Evolutionary conservation across 805 yeast species (phyloP).

Genomic region (Sugiyamaella smithiae): DNA sequence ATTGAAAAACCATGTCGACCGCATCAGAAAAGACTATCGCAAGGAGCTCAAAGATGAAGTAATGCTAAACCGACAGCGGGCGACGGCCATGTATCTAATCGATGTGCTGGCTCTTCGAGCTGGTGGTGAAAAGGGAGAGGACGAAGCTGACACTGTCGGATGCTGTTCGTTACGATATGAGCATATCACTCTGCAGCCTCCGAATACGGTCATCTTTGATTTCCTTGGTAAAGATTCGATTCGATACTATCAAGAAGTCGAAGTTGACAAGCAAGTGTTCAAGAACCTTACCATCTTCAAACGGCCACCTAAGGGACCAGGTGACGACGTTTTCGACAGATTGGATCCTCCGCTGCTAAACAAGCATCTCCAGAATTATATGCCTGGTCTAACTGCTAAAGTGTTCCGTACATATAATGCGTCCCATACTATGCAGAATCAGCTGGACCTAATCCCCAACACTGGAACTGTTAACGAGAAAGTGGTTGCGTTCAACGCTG

Average conservation of each 20-base stretch:
- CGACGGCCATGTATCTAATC: conserved; percentile 89
- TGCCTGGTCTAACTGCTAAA: conserved; percentile 93
- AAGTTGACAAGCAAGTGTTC: conserved; percentile 88
- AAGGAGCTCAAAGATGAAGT: conserved; percentile 64
- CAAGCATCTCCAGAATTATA: conserved; percentile 81
- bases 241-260: conserved; percentile 86
- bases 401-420: conserved; percentile 98
- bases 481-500: conserved; percentile 85
- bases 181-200: conserved; percentile 82
- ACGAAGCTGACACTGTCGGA: conserved; percentile 97
- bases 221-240: conserved; percentile 95
- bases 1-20: conserved; percentile 66
- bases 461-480: conserved; percentile 87
- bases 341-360: conserved; percentile 79
- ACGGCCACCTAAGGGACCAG: conserved; percentile 82
- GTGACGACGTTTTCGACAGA: conserved; percentile 90
- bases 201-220: conserved; percentile 81
- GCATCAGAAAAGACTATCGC: conserved; percentile 72
- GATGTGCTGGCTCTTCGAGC: conserved; percentile 95
- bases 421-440: conserved; percentile 95
- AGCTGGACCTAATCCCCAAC: conserved; percentile 77
- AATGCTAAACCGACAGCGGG: conserved; percentile 87
- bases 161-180: conserved; percentile 92
- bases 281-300: conserved; percentile 85
- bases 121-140: conserved; percentile 96